Evolutionary conservation across 164 flowering plant species (phyloP), one percentile per base, ranked within the genome.

Genomic region (Aristolochia contorta): DNA sequence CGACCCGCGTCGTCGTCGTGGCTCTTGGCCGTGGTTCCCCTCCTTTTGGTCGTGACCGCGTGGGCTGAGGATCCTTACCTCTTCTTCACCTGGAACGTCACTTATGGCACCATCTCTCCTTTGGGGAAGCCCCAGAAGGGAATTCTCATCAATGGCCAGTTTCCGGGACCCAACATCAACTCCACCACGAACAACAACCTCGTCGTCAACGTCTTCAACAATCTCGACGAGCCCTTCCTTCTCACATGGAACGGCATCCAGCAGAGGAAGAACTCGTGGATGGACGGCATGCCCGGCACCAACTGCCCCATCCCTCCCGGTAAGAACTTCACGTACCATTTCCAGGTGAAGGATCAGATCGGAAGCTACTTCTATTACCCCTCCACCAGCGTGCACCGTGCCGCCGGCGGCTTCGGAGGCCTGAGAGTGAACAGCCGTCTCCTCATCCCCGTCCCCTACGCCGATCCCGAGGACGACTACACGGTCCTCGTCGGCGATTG

Each of bases 261-360:
- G 25, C 81, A 77, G 27, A 70, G 86, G 66, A 82, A 79, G 69
- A 82, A 82, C 56, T 75, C 83, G 0, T 82, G 86, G 86, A 78
- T 76, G 69, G 86, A 76, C n/a, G 75, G 79, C 2, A 56, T 67
- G 63, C 67, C 68, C 1, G 81, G 79, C 5, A 75, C 79, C 22
- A 72, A 33, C 50, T 80, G 84, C 32, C 84, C 84, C 21, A 80
- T 80, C 27, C 61, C 41, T 3, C 81, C 84, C 2, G 81, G 84
- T 20, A 65, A 47, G n/a, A 80, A 80, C 64, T 74, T 46, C 70
- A 80, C 84, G 0, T 78, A 77, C 67, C 80, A 70, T 22, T 80
- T 77, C 71, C 84, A 77, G 45, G 78, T 77, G 33, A 77, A 77
- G 66, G 81, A 77, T 41, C 81, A 78, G 59, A 78, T 78, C 4